phyloP scores from a whole-genome alignment of 1,284 basidiomycete genomes.

The Ustilago shanxiensis region DNA sequence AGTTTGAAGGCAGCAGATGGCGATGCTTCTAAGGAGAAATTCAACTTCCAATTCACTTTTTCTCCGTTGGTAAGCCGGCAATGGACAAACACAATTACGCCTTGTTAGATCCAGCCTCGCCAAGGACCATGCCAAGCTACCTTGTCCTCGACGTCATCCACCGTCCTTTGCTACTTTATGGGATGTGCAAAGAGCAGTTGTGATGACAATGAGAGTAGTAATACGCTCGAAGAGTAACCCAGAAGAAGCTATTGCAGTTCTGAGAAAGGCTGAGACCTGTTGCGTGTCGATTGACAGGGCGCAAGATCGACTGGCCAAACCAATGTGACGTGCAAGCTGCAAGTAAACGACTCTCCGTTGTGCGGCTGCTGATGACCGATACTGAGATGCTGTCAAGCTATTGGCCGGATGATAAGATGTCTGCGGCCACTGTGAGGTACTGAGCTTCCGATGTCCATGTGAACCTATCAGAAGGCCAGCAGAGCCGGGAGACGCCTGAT shows the following conservation, averaged over 20 bases:
- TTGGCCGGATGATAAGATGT: too few relatives aligned
- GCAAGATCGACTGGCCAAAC: too few relatives aligned
- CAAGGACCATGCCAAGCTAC: not conserved
- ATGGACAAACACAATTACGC: not conserved
- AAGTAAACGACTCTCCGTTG: too few relatives aligned
- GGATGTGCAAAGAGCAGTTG: not conserved
- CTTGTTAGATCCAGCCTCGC: constrained; percentile 12
- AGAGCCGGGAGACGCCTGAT: too few relatives aligned
- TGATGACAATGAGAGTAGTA: not conserved
- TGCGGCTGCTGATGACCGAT: too few relatives aligned
- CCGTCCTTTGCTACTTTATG: not conserved
- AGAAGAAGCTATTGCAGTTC: too few relatives aligned
- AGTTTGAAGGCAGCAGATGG: constrained; percentile 1
- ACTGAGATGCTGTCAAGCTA: too few relatives aligned
- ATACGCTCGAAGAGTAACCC: not conserved
- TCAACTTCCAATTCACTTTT: constrained; percentile 6
- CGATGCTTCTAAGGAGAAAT: not conserved
- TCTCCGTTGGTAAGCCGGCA: too few relatives aligned
- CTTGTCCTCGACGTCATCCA: not conserved
- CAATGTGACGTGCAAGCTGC: too few relatives aligned
- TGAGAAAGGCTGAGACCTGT: not conserved
- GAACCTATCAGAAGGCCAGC: too few relatives aligned
- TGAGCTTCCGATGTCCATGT: too few relatives aligned
- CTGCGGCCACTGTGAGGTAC: too few relatives aligned
- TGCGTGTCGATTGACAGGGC: not conserved